Evolutionary conservation across 106 monocot genomes (phyloP), one percentile per base, ranked within the genome.

Genomic region (Cymbidium sinense): DNA sequence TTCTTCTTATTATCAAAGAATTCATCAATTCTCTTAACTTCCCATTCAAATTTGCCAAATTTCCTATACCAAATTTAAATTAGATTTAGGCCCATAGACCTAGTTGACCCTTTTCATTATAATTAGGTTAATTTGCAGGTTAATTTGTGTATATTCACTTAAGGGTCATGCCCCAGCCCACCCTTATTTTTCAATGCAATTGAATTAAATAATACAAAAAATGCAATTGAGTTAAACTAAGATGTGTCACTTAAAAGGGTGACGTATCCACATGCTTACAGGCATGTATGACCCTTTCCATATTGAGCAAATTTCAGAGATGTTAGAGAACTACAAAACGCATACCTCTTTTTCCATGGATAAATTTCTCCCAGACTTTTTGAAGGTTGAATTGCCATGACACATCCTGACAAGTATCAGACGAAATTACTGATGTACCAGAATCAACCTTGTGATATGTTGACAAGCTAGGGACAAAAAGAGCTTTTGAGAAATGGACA

Each of bases 391-490:
- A 83, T 47, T 96, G 96, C 96, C 96, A 96, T 33, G 91, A 86
- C 15, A 85, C 31, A 87, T 96, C 87, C 39, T 78, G 73, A 65
- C 84, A 73, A 34, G 58, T 51, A 78, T 86, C 86, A 37, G 71
- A 76, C 69, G 87, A 34, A n/a, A 81, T 65, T 39, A 70, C 55
- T 65, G 89, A 84, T 77, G 86, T 20, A 47, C 76, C 77, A 34
- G 91, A 89, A 76, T 80, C 87, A 47, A 92, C 85, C 75, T 50
- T 85, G 67, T 87, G 77, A 81, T 86, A 84, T 23, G 73, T 29
- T 73, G 93, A 93, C 67, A 89, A 77, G 83, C 74, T 79, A 39
- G 89, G 96, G 61, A 89, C 96, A 79, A 96, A 96, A 76, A 96
- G 77, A 71, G 93, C 93, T 75, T 85, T 91, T 4, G 86, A 87